Evolutionary conservation across 2,329 filamentous ascomycete species (phyloP).

Genomic region (Zalaria obscura): DNA sequence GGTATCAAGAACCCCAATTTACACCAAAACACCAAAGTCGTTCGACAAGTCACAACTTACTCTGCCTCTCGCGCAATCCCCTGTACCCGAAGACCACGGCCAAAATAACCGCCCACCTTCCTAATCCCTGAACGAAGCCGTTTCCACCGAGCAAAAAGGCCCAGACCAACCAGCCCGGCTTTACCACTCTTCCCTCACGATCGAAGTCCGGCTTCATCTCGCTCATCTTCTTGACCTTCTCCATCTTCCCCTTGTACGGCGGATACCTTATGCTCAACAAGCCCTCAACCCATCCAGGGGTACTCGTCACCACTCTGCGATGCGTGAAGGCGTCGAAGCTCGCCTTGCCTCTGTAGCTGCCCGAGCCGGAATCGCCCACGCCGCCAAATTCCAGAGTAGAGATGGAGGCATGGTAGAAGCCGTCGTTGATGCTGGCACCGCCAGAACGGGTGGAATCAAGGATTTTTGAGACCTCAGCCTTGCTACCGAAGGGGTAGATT

Average conservation of each 20-base stretch:
- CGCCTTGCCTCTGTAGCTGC: conserved; percentile 64
- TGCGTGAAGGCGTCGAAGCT: conserved; percentile 57
- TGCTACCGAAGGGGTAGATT: conserved; percentile 73
- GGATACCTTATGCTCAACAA: conserved; percentile 54
- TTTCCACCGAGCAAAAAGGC: conserved; percentile 13
- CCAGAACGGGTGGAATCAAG: conserved; percentile 35
- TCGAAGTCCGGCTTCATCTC: conserved; percentile 46
- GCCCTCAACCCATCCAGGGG: conserved; percentile 53
- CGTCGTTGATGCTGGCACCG: conserved; percentile 37
- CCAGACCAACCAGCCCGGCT: conserved; percentile 16
- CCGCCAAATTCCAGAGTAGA: conserved; percentile 68
- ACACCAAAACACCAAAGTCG: too few relatives aligned
- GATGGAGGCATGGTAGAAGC: conserved; percentile 57
- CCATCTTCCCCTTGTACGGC: conserved; percentile 43
- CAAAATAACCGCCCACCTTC: conserved; percentile 12
- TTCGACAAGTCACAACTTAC: too few relatives aligned
- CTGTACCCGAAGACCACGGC: background rate
- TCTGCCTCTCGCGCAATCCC: too few relatives aligned
- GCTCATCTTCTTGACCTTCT: conserved; percentile 35
- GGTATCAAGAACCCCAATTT: too few relatives aligned
- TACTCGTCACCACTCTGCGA: conserved; percentile 43
- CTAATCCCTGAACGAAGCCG: conserved; percentile 11
- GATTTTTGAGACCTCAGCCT: conserved; percentile 57
- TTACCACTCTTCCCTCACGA: conserved; percentile 31
- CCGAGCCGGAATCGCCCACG: conserved; percentile 64